Conservation (phyloP, 169 alveolate species). For the Plasmodium fragile region DNA sequence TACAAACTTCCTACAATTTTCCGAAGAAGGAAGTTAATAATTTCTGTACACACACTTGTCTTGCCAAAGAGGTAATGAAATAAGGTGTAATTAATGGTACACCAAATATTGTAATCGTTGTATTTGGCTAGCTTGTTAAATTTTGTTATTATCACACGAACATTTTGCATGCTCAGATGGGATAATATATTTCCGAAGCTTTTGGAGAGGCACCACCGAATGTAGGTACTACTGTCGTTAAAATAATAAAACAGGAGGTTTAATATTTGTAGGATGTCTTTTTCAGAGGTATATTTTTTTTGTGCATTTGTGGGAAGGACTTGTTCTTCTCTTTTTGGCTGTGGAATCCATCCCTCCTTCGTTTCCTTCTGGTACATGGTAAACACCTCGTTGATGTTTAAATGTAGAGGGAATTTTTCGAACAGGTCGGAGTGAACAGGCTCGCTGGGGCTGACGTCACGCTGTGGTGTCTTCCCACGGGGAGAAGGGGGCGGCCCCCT, state of each 20-base stretch:
- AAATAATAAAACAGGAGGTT: slow-evolving; percentile 33
- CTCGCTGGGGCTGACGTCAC: not conserved
- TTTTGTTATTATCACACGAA: not conserved
- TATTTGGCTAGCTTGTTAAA: slow-evolving; percentile 40
- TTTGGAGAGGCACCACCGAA: slow-evolving; percentile 69
- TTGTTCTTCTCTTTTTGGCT: not conserved
- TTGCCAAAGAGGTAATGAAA: slow-evolving; percentile 59
- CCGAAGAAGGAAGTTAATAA: slow-evolving; percentile 17
- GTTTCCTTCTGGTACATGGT: slow-evolving; percentile 14
- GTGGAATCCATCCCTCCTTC: not conserved
- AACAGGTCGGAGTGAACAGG: slow-evolving; percentile 7
- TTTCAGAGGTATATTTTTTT: slow-evolving; percentile 38
- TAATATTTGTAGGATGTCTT: slow-evolving; percentile 30
- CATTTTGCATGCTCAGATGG: slow-evolving; percentile 18
- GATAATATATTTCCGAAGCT: slow-evolving; percentile 60
- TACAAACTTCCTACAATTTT: slow-evolving; percentile 43
- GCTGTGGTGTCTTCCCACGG: not conserved
- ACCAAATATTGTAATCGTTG: slow-evolving; percentile 22
- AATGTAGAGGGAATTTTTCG: slow-evolving; percentile 21
- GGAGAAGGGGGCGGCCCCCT: too few relatives aligned
- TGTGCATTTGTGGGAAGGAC: not conserved
- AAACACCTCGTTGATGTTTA: slow-evolving; percentile 57
- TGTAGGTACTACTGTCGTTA: slow-evolving; percentile 41
- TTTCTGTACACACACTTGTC: not conserved
- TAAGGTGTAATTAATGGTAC: slow-evolving; percentile 59